Base-by-base conservation (phyloP, 305 asterid species). In the Stenogyne calaminthoides region DNA sequence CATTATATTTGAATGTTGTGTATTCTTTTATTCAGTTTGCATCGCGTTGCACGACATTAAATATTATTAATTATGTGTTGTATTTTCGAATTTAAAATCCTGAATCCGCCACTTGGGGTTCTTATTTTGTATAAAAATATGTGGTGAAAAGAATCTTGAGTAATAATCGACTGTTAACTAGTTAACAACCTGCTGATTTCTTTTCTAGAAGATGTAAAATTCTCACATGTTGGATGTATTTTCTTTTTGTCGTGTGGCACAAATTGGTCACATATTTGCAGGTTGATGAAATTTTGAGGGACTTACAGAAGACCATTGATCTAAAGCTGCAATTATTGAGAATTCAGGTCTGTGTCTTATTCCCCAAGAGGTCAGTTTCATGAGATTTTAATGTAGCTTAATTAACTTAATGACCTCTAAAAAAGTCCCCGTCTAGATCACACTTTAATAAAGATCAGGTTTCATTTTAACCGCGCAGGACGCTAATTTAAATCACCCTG, bases 391-490 rank as follows among this genome's bases (percentile, higher is more conserved):
- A 2, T 27, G 15, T 66, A 22, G 47, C 27, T 6, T 12, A 19
- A 12, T 66, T 25, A 44, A 66, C 58, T 65, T 65, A 6, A 34
- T 22, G 57, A 65, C 56, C 20, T 65, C 29, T 63, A 20, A 39
- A 11, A 40, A 6, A 10, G 36, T 6, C 19, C 49, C 32, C 36
- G 11, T 60, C 70, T 15, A 25, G 47, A 60, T 63, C 72, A 54
- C 70, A 37, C 60, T 67, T 73, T 46, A 15, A 65, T 8, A 16
- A 73, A 72, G 78, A 60, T 66, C 12, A 58, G 70, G 56, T 52
- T 75, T 27, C 64, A 54, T 75, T 51, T 78, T 65, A 44, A 58
- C 75, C 82, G 71, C 77, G 68, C 72, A 14, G 58, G 10, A 40
- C 55, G 16, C 55, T 22, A 29, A 39, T 57, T 63, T 71, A 49